phyloP scores from a whole-genome alignment of 345 rosid genomes.

The Pistacia integerrima region DNA sequence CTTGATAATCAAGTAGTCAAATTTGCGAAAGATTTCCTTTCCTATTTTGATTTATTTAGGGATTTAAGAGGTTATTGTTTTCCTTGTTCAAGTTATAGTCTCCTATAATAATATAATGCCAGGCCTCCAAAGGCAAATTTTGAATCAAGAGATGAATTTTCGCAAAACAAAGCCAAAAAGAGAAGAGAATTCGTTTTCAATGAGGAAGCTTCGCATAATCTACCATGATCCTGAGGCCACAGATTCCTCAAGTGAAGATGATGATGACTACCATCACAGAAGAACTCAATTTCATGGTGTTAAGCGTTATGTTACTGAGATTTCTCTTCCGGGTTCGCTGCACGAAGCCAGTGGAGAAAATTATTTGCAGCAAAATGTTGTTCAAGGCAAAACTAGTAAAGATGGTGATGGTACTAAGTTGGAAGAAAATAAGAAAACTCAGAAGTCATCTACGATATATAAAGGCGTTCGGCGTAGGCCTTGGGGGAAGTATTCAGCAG shows the following conservation, averaged over 20 bases:
- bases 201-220: slow-evolving; percentile 42
- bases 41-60: background rate
- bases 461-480: slow-evolving; percentile 57
- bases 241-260: slow-evolving; percentile 51
- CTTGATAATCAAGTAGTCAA: slow-evolving; percentile 20
- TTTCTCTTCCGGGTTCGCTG: slow-evolving; percentile 13
- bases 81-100: background rate
- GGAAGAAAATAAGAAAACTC: slow-evolving; percentile 12
- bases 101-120: slow-evolving; percentile 16
- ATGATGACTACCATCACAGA: background rate
- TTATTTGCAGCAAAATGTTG: background rate
- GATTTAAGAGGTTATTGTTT: background rate
- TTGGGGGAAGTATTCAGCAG: slow-evolving; percentile 54
- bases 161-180: background rate
- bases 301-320: slow-evolving; percentile 35
- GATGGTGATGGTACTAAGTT: background rate
- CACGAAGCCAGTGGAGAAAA: background rate
- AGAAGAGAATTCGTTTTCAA: background rate
- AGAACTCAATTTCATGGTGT: background rate
- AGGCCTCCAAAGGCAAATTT: slow-evolving; percentile 25
- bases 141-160: slow-evolving; percentile 18
- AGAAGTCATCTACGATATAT: slow-evolving; percentile 13
- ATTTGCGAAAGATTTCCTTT: background rate
- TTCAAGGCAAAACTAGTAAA: background rate
- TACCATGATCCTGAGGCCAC: slow-evolving; percentile 51